These are phyloP conservation scores for Didymella keratinophila DNA, from an alignment of 2,329 filamentous ascomycete species.

Conservation along the genomic window DNA sequence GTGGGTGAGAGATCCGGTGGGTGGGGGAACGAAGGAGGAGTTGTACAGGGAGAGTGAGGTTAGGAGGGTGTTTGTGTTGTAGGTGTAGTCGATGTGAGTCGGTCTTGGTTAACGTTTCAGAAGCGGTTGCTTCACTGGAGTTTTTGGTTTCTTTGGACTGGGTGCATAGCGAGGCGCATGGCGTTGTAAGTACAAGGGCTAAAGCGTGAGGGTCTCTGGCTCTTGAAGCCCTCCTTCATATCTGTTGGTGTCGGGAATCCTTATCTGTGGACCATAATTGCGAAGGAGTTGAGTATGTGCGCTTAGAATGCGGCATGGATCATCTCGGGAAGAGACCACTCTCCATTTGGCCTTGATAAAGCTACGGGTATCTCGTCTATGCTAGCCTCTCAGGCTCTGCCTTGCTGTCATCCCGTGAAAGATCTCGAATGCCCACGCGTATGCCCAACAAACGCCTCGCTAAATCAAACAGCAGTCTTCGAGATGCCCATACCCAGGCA, in stretches of 20 bases:
- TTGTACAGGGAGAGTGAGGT: constrained; percentile 62
- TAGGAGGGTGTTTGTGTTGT: constrained; percentile 93
- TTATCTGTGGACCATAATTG: too few relatives aligned
- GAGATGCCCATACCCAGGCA: neutral
- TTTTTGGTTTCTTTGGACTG: neutral
- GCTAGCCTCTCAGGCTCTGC: constrained; percentile 8
- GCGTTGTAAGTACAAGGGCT: neutral
- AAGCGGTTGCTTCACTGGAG: too few relatives aligned
- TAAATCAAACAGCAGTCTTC: constrained; percentile 25
- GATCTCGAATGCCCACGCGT: constrained; percentile 7
- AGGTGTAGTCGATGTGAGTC: neutral
- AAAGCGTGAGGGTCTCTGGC: too few relatives aligned
- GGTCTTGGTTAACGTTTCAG: too few relatives aligned
- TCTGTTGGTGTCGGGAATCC: too few relatives aligned
- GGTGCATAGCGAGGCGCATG: constrained; percentile 18
- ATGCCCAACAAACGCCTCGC: constrained; percentile 34
- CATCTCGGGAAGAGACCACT: neutral
- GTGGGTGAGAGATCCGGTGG: constrained; percentile 75
- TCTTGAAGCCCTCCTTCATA: too few relatives aligned
- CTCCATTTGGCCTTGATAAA: neutral
- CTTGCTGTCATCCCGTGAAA: constrained; percentile 3
- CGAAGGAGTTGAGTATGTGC: too few relatives aligned
- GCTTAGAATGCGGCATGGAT: neutral
- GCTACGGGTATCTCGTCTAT: constrained; percentile 39
- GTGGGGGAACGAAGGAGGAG: constrained; percentile 66